Evolutionary conservation across 306 rosid species (phyloP), one percentile per base, ranked within the genome.

Genomic region (Glycine tomentella): DNA sequence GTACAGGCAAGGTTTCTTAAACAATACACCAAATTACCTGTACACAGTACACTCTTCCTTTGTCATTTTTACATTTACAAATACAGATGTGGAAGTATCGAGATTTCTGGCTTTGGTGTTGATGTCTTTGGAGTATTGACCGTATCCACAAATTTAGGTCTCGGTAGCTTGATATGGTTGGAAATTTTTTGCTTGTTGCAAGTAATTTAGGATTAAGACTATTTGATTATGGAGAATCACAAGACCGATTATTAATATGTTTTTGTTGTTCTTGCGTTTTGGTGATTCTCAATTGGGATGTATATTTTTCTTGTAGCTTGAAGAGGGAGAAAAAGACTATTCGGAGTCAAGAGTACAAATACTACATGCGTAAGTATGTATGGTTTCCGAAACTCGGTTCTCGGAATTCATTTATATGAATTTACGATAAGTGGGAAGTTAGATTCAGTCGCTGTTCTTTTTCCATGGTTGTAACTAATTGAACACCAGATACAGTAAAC

Each of bases 221-320:
- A 25, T 25, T n/a, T 40, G 25, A 64, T 40, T 62, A 33, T 33
- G 42, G 8, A 9, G 44, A 33, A 9, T 33, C 57, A 5, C 57
- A 13, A 17, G 57, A 14, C 57, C 17, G 17, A 52, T 14, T 46
- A 40, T 81, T 63, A 17, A 0, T 55, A 7, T 4, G 55, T 38
- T 80, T 66, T 70, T 42, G 2, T 55, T 57, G 17, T 40, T 80
- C 45, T 62, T 77, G 73, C 44, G 2, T 78, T 66, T 45, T 64
- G 38, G 16, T 20, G 63, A 56, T 78, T 38, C 78, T 52, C 9
- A 69, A 57, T 66, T 70, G 61, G 33, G 8, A 52, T 82, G 59
- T 66, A 8, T 52, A 77, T 40, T 34, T 75, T 52, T 31, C 4
- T 81, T 89, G 87, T 80, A 95, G 97, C 97, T 91, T n/a, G 98